Conservation (phyloP, 2,329 filamentous ascomycete species). For the Penicillium sp. region DNA sequence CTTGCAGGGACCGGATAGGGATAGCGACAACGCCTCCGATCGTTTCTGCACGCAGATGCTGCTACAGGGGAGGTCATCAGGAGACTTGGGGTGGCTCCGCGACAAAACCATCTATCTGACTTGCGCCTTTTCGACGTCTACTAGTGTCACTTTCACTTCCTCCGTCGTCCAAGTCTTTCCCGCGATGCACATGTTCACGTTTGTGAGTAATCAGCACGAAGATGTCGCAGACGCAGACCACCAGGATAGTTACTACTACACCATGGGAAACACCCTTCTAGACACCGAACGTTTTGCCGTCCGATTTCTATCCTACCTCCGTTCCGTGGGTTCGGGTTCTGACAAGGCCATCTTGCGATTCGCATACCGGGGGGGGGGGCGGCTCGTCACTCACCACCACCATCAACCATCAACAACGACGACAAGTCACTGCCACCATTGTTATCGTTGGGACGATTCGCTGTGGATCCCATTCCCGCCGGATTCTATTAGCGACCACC, state of each 20-base stretch:
- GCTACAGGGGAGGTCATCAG: no score
- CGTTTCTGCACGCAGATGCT: slow-evolving; percentile 7
- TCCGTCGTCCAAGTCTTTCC: no score
- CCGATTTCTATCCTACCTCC: slow-evolving; percentile 13
- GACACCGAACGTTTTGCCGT: slow-evolving; percentile 8
- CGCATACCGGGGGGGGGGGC: neutral
- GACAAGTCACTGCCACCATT: slow-evolving; percentile 2
- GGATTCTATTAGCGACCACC: neutral
- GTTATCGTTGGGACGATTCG: neutral
- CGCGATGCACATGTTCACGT: no score
- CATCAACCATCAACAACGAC: neutral
- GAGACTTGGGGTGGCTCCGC: no score
- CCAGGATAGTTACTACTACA: no score
- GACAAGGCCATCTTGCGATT: slow-evolving; percentile 17
- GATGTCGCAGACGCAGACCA: no score
- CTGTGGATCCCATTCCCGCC: neutral
- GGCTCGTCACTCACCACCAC: slow-evolving; percentile 5
- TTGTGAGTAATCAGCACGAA: no score
- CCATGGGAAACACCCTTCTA: slow-evolving; percentile 11
- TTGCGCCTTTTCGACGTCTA: no score
- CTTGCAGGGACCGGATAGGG: slow-evolving; percentile 6
- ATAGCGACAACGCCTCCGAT: slow-evolving; percentile 12
- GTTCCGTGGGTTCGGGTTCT: slow-evolving; percentile 6
- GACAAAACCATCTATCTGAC: no score
- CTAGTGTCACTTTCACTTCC: no score